Base-by-base conservation (phyloP, 345 rosid species). In the Limnanthes douglasii region DNA sequence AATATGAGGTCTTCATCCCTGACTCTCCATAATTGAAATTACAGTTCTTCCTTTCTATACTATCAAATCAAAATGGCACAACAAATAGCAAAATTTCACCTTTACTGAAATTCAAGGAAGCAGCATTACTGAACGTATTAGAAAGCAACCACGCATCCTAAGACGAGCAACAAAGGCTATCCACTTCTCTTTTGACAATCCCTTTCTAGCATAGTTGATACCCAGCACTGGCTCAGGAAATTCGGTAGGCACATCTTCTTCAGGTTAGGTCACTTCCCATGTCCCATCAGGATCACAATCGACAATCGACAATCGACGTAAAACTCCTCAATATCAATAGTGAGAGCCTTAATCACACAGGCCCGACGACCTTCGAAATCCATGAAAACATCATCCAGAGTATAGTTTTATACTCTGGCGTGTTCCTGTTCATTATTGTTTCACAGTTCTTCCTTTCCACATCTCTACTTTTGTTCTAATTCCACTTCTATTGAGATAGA, bases 141-240 rank as follows among this genome's bases (percentile, higher is more conserved):
- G 95, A 51, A 42, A 86, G 77, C 55, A 86, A 72, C 97, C 97
- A 86, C 2, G 95, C 51, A 33, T 57, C 62, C 62, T 57, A 40
- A 49, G 62, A 39, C 49, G 56, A 33, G 62, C 62, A 56, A 86
- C 94, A 51, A 86, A 64, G 28, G 93, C 72, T 51, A 86, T 16
- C 95, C 97, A 86, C 51, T 86, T 88, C 54, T 78, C 82, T 40
- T 75, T 85, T 24, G 43, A 72, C 97, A 82, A 78, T 37, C 97
- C 95, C 49, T 82, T 88, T 56, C 95, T 69, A 19, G 95, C 97
- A 53, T 82, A 86, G 67, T 86, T 86, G 58, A 86, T 86, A 26
- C 97, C 97, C 34, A 86, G 53, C 18, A 83, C 95, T 24, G 97
- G 97, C 57, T 86, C 97, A 1, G 97, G 97, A 29, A 86, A 81